Percentiles rank a stretch among this genome's conserved stretches.
Conservation (phyloP, 2,329 filamentous ascomycete species). For the Aspergillus versicolor region DNA sequence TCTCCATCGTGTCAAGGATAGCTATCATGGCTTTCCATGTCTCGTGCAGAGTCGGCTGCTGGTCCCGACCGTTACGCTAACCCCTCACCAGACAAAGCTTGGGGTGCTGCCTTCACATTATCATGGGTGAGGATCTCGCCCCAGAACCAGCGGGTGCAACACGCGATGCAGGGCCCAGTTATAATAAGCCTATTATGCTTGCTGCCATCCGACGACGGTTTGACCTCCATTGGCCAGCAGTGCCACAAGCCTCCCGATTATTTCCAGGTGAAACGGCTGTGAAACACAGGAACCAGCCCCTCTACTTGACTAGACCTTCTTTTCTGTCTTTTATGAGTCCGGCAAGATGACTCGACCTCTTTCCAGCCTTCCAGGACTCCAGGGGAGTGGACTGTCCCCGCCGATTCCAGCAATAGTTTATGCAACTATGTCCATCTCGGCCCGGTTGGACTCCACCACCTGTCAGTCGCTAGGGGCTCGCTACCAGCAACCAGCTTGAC, state of each 20-base stretch:
- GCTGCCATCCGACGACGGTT: too few species aligned
- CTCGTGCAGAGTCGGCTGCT: too few species aligned
- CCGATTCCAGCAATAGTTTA: background rate
- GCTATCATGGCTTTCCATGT: too few species aligned
- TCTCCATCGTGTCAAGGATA: background rate
- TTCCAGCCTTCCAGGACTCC: background rate
- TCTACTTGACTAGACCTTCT: background rate
- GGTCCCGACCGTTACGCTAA: background rate
- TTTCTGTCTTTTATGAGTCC: background rate
- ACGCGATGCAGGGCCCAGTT: too few species aligned
- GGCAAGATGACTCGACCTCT: background rate
- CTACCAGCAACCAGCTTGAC: background rate
- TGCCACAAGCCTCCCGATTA: background rate
- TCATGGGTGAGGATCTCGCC: background rate
- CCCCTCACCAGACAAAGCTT: background rate
- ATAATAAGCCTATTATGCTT: too few species aligned
- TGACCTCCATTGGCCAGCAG: background rate
- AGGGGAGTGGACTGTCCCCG: background rate
- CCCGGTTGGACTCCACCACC: background rate
- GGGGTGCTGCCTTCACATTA: background rate
- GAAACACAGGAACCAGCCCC: background rate
- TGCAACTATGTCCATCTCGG: background rate
- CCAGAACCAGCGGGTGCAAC: background rate
- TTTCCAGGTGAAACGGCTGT: background rate
- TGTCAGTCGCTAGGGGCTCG: background rate